Conservation (phyloP, 2,329 filamentous ascomycete species). For the Emmonsiellopsis sp. region DNA sequence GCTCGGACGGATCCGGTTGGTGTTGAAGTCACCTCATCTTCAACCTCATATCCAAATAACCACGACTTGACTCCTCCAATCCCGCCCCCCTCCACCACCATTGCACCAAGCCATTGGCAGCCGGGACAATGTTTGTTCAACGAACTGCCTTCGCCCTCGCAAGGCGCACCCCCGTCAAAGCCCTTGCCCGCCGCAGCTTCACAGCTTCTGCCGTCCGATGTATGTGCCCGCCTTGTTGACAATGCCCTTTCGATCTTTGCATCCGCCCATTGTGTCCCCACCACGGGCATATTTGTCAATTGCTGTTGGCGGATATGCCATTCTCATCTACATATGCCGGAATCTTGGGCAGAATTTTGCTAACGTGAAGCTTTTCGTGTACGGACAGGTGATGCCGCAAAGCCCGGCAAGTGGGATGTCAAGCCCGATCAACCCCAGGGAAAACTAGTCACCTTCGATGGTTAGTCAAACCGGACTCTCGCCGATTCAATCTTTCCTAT, state of each 20-base stretch:
- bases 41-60: not conserved
- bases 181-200: conserved; percentile 36
- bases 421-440: conserved; percentile 30
- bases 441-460: conserved; percentile 38
- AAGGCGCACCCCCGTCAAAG: conserved; percentile 35
- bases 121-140: conserved; percentile 37
- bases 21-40: not conserved
- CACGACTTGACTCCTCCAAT: not conserved
- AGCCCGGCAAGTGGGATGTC: conserved; percentile 28
- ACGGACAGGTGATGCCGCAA: conserved; percentile 9
- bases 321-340: too few species aligned
- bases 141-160: conserved; percentile 38
- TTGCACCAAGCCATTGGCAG: conserved; percentile 3
- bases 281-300: not conserved
- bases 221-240: conserved; percentile 29
- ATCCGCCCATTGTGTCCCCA: conserved; percentile 2
- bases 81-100: not conserved
- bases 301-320: too few species aligned
- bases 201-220: conserved; percentile 37
- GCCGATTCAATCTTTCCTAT: conserved; percentile 9
- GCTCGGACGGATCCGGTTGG: conserved; percentile 1
- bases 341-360: not conserved
- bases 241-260: not conserved
- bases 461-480: conserved; percentile 22
- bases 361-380: conserved; percentile 14